Evolutionary conservation across 169 alveolate species (phyloP).

Genomic region (Eimeria falciformis): DNA sequence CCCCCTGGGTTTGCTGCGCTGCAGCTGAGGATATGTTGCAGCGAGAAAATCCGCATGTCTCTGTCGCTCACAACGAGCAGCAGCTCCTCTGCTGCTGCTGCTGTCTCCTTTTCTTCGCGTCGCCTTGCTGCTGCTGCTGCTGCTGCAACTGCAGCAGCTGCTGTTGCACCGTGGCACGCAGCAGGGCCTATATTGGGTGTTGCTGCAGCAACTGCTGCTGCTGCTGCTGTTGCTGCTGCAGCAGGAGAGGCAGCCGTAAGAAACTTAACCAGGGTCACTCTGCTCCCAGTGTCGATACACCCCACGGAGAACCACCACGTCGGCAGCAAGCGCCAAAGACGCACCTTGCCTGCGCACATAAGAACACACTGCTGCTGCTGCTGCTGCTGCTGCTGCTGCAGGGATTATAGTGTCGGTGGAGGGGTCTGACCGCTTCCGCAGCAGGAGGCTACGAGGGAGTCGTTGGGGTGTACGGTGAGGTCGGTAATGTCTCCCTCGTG

Average conservation of each 20-base stretch:
- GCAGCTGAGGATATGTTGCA: constrained; percentile 24
- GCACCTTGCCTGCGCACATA: constrained; percentile 39
- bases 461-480: constrained; percentile 84
- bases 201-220: not conserved
- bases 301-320: constrained; percentile 54
- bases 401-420: not conserved
- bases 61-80: constrained; percentile 44
- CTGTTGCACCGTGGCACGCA: not conserved
- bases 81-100: constrained; percentile 3
- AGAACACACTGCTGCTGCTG: not conserved
- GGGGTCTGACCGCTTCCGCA: constrained; percentile 82
- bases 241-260: constrained; percentile 18
- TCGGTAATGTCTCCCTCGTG: constrained; percentile 87
- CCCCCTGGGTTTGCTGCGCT: constrained; percentile 44
- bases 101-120: not conserved
- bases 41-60: constrained; percentile 29
- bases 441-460: constrained; percentile 84
- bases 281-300: not conserved
- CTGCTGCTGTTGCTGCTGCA: constrained; percentile 7
- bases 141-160: not conserved
- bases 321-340: constrained; percentile 67
- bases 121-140: not conserved
- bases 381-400: not conserved
- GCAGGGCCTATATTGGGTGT: not conserved
- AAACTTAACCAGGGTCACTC: constrained; percentile 50